Evolutionary conservation across 2,329 filamentous ascomycete species (phyloP).

Genomic region (Claviceps sp.): DNA sequence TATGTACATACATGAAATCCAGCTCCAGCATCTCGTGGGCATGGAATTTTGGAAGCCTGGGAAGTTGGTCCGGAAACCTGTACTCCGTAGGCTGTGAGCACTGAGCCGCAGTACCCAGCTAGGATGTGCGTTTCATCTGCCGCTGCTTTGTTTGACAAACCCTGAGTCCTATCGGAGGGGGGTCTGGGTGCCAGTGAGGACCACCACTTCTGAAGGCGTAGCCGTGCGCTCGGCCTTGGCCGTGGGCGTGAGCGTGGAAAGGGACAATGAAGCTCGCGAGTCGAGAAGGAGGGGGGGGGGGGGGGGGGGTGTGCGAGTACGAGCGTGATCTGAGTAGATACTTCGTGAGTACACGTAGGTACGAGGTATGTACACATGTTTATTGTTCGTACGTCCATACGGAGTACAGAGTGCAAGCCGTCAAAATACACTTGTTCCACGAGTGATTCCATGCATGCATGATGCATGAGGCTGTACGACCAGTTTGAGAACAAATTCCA

Average conservation of each 20-base stretch:
- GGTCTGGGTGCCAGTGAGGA: too few relatives aligned
- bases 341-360: too few relatives aligned
- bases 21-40: background rate
- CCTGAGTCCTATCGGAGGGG: background rate
- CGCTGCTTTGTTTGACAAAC: background rate
- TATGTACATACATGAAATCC: too few relatives aligned
- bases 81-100: too few relatives aligned
- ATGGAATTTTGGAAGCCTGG: background rate
- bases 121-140: background rate
- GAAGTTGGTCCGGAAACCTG: background rate
- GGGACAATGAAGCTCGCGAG: background rate
- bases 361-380: background rate
- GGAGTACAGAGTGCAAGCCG: too few relatives aligned
- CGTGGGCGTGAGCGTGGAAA: background rate
- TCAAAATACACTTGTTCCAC: too few relatives aligned
- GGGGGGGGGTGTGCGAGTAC: background rate
- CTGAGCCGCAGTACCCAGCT: too few relatives aligned
- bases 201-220: background rate
- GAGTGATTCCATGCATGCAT: background rate
- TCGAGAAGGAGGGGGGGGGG: background rate
- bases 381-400: background rate
- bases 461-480: background rate
- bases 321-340: background rate
- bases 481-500: background rate
- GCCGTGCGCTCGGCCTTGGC: background rate